Evolutionary conservation across 1,284 basidiomycete species (phyloP).

Genomic region (Ganoderma leucocontextum): DNA sequence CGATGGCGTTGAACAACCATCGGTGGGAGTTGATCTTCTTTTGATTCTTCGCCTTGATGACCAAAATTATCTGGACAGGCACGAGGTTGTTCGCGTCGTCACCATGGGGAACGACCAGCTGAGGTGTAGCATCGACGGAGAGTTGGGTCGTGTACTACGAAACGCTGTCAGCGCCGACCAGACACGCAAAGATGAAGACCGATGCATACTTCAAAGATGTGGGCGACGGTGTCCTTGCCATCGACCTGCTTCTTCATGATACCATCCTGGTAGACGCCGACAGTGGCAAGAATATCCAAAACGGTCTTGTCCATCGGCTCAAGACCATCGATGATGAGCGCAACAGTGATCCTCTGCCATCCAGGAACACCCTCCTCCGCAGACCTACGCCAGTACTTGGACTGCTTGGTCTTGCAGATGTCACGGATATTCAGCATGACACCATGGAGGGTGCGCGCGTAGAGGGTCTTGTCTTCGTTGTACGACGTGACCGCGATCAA

Average conservation of each 20-base stretch:
- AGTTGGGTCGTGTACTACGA: conserved; percentile 88
- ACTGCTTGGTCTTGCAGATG: conserved; percentile 96
- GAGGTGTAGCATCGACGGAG: conserved; percentile 90
- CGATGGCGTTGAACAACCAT: conserved; percentile 98
- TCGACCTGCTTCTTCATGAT: conserved; percentile 96
- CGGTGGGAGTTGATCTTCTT: conserved; percentile 98
- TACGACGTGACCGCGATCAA: conserved; percentile 93
- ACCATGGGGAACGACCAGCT: conserved; percentile 89
- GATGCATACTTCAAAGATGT: conserved; percentile 82
- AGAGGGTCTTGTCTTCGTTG: conserved; percentile 94
- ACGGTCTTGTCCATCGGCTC: conserved; percentile 97
- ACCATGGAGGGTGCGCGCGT: conserved; percentile 91
- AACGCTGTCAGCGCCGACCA: conserved; percentile 11
- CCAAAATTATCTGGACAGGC: conserved; percentile 95
- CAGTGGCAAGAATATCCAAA: conserved; percentile 86
- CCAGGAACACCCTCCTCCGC: conserved; percentile 89
- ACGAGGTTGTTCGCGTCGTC: conserved; percentile 92
- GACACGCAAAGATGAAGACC: neutral
- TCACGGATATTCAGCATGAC: conserved; percentile 99
- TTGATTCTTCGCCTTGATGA: conserved; percentile 96
- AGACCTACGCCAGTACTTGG: conserved; percentile 89
- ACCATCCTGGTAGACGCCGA: conserved; percentile 93
- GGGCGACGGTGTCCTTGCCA: conserved; percentile 91
- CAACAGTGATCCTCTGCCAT: conserved; percentile 95
- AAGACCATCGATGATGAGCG: conserved; percentile 93